A percentile compares a stretch with the other conserved stretches of the same genome.
Conservation (phyloP, 1,139 yeast genomes). For the Hyphopichia burtonii region DNA sequence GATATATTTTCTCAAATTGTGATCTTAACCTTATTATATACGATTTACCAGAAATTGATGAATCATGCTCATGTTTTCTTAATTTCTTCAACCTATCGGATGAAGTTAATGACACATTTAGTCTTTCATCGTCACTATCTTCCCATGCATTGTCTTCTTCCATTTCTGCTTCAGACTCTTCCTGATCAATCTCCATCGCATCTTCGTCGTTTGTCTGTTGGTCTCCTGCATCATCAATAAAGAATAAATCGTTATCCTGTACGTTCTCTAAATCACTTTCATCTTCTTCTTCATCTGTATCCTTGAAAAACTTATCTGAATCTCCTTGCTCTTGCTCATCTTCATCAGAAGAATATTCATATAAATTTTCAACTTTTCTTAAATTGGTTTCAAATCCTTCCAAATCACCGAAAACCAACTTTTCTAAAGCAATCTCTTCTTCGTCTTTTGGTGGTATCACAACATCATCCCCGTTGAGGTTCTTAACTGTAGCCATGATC, state of each 20-base stretch:
- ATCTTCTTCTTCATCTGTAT: slow-evolving; percentile 16
- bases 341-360: slow-evolving; percentile 48
- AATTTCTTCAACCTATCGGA: slow-evolving; percentile 70
- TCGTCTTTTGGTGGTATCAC: slow-evolving; percentile 69
- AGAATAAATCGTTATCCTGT: slow-evolving; percentile 63
- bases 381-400: slow-evolving; percentile 74
- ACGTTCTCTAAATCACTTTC: slow-evolving; percentile 34
- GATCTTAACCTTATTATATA: slow-evolving; percentile 73
- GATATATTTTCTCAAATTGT: slow-evolving; percentile 85
- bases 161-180: slow-evolving; percentile 28
- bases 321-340: slow-evolving; percentile 32
- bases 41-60: slow-evolving; percentile 58
- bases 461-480: slow-evolving; percentile 28
- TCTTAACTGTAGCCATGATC: slow-evolving; percentile 18
- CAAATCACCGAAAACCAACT: slow-evolving; percentile 84
- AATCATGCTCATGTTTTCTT: slow-evolving; percentile 62
- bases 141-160: slow-evolving; percentile 66
- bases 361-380: slow-evolving; percentile 56
- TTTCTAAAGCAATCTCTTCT: slow-evolving; percentile 77
- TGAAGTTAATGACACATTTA: slow-evolving; percentile 58
- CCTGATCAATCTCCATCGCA: slow-evolving; percentile 40
- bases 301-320: slow-evolving; percentile 10
- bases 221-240: slow-evolving; percentile 55
- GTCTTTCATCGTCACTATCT: slow-evolving; percentile 87
- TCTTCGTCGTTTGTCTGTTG: slow-evolving; percentile 28